A percentile compares a stretch with the other conserved stretches of the same genome.
Conservation (phyloP, 2,329 filamentous ascomycete genomes). For the Trematosphaeria pertusa region DNA sequence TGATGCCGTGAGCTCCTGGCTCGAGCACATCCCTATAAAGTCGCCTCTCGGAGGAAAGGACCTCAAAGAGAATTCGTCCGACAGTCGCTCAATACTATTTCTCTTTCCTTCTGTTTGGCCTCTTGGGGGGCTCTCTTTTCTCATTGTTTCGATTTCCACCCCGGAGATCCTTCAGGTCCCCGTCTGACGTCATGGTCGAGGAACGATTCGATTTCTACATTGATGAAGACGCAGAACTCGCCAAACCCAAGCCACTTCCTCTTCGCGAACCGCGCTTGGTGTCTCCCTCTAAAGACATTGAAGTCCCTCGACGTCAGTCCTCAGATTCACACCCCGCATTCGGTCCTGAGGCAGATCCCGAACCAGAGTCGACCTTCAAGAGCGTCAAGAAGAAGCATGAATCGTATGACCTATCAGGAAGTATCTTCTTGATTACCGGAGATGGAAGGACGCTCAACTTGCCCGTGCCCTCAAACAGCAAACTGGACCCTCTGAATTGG, state of each 20-base stretch:
- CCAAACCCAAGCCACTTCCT: neutral
- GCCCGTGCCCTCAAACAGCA: slow-evolving; percentile 32
- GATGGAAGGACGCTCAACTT: slow-evolving; percentile 30
- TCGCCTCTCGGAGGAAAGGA: too few relatives aligned
- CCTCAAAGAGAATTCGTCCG: too few relatives aligned
- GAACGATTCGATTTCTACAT: slow-evolving; percentile 8
- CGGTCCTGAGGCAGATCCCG: too few relatives aligned
- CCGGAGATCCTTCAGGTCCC: too few relatives aligned
- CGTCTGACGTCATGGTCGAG: too few relatives aligned
- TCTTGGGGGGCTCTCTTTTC: too few relatives aligned
- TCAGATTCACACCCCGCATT: neutral
- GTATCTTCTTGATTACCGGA: slow-evolving; percentile 32
- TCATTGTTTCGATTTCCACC: too few relatives aligned
- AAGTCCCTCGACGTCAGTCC: neutral
- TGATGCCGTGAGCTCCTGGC: too few relatives aligned
- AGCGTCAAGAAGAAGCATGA: slow-evolving; percentile 28
- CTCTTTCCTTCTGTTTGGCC: too few relatives aligned
- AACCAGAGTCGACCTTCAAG: too few relatives aligned
- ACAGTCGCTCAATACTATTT: too few relatives aligned
- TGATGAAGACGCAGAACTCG: slow-evolving; percentile 9
- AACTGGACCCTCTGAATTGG: slow-evolving; percentile 34
- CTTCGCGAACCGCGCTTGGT: slow-evolving; percentile 3
- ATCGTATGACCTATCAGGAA: slow-evolving; percentile 33
- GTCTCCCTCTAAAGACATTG: neutral
- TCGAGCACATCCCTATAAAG: too few relatives aligned